A percentile compares a stretch with the other conserved stretches of the same genome.
These are phyloP conservation scores for Globisporangium middletonii DNA, from an alignment of 352 stramenopile species.

Conservation along the genomic window DNA sequence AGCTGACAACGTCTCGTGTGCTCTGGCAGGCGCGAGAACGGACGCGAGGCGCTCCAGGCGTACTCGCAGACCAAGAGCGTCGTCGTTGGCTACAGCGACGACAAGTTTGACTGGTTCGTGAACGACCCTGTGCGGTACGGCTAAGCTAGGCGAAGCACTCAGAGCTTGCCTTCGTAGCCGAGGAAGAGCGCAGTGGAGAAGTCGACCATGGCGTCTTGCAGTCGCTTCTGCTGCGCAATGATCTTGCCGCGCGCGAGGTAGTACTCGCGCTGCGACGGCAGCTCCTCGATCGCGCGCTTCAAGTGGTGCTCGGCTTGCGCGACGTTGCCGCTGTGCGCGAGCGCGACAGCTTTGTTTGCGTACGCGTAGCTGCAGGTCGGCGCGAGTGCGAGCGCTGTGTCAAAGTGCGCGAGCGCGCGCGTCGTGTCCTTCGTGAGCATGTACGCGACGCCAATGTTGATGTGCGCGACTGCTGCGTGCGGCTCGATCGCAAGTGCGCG, in stretches of 20 bases:
- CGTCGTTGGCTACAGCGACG: conserved; percentile 49
- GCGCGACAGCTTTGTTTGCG: conserved; percentile 57
- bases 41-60: conserved; percentile 52
- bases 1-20: conserved; percentile 1
- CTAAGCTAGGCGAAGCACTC: conserved; percentile 20
- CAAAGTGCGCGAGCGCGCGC: conserved; percentile 37
- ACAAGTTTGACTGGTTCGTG: conserved; percentile 78
- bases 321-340: conserved; percentile 32
- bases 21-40: conserved; percentile 76
- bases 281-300: conserved; percentile 59
- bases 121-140: conserved; percentile 51
- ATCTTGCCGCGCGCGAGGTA: conserved; percentile 65
- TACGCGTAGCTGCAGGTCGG: conserved; percentile 62
- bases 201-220: conserved; percentile 78
- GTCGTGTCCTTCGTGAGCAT: conserved; percentile 29
- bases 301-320: conserved; percentile 40
- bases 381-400: conserved; percentile 38
- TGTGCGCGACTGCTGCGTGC: conserved; percentile 42
- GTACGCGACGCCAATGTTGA: conserved; percentile 51
- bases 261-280: conserved; percentile 63
- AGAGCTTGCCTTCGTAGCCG: conserved; percentile 68
- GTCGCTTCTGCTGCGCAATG: conserved; percentile 59
- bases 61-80: conserved; percentile 82
- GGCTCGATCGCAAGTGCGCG: conserved; percentile 42
- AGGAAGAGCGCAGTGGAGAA: conserved; percentile 70